Evolutionary conservation across 2,329 filamentous ascomycete species (phyloP), one percentile per base, ranked within the genome.

Genomic region (Hymenoscyphus repandus): DNA sequence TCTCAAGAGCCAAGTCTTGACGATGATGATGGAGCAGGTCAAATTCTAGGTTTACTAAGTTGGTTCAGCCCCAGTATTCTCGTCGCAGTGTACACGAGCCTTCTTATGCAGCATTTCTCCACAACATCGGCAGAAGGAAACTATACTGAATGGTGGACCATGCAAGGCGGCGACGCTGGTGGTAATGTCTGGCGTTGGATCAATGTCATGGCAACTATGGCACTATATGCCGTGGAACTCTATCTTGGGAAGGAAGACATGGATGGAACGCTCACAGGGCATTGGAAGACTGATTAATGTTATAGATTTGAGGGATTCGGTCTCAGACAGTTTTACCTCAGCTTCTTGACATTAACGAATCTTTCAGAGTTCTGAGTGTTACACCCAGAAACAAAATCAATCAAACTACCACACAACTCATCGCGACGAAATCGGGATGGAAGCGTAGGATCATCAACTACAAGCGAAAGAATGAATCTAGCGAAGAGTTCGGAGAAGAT

Each of bases 21-120:
- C 52, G 92, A 97, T 56, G 82, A 82, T 11, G 90, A 96, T 62
- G 85, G 85, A 6, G 89, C 90, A 18, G 88, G 84, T 60, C 86
- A 85, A 59, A 74, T 96, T 5, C 73, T 97, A 13, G 88, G 86
- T 1, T 81, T 96, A 57, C 74, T 97, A 37, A 93, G 86, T 61
- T 96, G 91, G 82, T 97, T 96, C 71, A 93, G 89, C 15, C 92
- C 93, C 0, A 95, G 88, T 20, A 95, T 97, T 50, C 77, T 99
- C 49, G 92, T 99, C 54, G 88, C 93, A 3, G 91, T 97, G 30
- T 99, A 99, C 69, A 99, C 93, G 2, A 96, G 91, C 69, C 72
- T 99, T 45, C 73, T 99, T 32, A 85, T 97, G 74, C 93, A 97
- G 68, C 93, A 99, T 69, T 97, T 99, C 65, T 88, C 90, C 5